phyloP scores from a whole-genome alignment of 305 asterid genomes.

The Solanum hybrid region DNA sequence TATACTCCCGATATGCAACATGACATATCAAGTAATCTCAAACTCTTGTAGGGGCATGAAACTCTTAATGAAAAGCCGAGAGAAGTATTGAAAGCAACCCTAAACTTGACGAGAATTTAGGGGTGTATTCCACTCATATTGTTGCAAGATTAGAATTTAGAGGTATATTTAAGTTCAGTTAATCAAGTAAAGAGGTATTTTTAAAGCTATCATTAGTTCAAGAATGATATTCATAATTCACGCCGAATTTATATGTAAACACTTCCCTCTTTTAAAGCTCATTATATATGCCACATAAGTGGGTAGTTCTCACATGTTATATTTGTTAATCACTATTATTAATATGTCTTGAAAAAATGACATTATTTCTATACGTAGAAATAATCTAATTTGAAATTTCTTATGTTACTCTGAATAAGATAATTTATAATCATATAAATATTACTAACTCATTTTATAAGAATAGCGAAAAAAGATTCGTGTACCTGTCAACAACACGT shows the following conservation, averaged over 20 bases:
- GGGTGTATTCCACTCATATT: background rate
- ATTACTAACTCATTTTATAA: no score
- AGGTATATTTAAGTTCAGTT: background rate
- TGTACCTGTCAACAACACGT: conserved; percentile 4
- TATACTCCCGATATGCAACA: background rate
- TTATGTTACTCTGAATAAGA: background rate
- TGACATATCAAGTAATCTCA: background rate
- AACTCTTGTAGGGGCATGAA: background rate
- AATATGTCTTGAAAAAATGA: background rate
- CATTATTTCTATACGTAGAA: background rate
- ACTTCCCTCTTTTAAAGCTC: background rate
- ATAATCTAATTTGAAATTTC: background rate
- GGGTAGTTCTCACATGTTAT: background rate
- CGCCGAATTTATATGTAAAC: no score
- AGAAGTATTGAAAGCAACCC: background rate
- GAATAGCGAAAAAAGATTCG: background rate
- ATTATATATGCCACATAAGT: background rate
- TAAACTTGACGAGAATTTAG: background rate
- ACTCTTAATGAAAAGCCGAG: background rate
- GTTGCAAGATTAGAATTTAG: background rate
- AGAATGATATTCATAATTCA: background rate
- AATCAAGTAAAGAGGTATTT: rapidly evolving
- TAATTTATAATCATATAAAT: no score
- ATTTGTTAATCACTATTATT: background rate
- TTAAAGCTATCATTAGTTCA: background rate